Percentiles rank a stretch among this genome's conserved stretches.
These are phyloP conservation scores for Flaveria sonorensis DNA, from an alignment of 129 eudicot species.

Conservation along the genomic window DNA sequence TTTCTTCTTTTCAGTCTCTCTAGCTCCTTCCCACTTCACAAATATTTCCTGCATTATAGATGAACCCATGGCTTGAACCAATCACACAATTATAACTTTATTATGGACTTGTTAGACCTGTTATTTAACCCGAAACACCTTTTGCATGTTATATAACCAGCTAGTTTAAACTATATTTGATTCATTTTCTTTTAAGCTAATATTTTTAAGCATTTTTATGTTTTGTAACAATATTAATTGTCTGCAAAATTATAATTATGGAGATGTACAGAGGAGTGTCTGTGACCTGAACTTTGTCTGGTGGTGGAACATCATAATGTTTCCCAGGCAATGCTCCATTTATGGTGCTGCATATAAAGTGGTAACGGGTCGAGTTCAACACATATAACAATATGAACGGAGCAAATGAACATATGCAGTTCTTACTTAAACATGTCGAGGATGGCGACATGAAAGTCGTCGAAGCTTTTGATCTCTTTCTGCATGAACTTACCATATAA, in stretches of 20 bases:
- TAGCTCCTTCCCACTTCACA: conserved; percentile 51
- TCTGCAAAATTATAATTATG: neutral
- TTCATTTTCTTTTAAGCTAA: neutral
- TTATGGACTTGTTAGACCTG: neutral
- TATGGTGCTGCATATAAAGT: conserved; percentile 57
- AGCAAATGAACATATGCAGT: too few species aligned
- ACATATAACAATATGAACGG: neutral
- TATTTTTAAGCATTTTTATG: neutral
- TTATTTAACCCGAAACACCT: neutral
- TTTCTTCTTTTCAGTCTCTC: conserved; percentile 53
- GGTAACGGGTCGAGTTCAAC: neutral
- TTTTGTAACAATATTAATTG: neutral
- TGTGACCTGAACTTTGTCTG: conserved; percentile 61
- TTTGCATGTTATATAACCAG: neutral
- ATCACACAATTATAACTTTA: conserved; percentile 8
- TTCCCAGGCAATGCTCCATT: conserved; percentile 92
- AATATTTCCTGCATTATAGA: conserved; percentile 47
- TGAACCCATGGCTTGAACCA: neutral
- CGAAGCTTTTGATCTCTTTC: conserved; percentile 64
- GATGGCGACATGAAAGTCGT: conserved; percentile 74
- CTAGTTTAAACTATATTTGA: neutral
- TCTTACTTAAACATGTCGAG: conserved; percentile 82
- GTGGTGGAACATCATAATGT: conserved; percentile 83
- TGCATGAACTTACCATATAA: conserved; percentile 62
- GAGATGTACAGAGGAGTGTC: conserved; percentile 16